Base-by-base conservation (phyloP, 306 rosid genomes). In the Fragaria ananassa region DNA sequence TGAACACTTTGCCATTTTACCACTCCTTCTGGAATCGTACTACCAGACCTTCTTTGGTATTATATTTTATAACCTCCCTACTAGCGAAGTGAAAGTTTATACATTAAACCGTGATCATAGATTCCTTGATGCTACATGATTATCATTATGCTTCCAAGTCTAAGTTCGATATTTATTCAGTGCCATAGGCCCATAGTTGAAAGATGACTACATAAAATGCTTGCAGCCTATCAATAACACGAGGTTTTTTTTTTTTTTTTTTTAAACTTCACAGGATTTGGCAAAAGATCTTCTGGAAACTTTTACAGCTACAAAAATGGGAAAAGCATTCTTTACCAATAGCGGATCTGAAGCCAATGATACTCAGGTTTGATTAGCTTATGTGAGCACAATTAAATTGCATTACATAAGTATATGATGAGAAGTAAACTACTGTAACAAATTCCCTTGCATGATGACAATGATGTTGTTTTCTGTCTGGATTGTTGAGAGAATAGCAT, bases 21-120 rank as follows among this genome's bases (percentile, higher is more conserved):
- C 99, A 95, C 78, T 95, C 99, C n/a, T 95, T 95, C 78, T 95
- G 99, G 99, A 95, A 95, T 81, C 97, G 97, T 29, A 89, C 99
- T 42, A 95, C 99, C 37, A 86, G 65, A 80, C 99, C 99, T 74
- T 92, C 99, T 60, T 53, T 95, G 99, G 99, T 95, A 92, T 34
- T 45, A 81, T 53, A 35, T 77, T 76, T 51, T 66, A 66, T 76
- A 61, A 74, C 67, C 69, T 58, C 50, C 45, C 41, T 15, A 6
- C 3, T 61, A 29, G 15, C 1, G 11, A 29, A 27, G 67, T 29
- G 4, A 23, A 60, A 18, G n/a, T 58, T 53, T 15, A 39, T 73
- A 56, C 58, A 23, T 23, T 23, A 21, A 14, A 37, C 15, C 23
- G 35, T 29, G 45, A 54, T 35, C 42, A 9, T 54, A 14, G 6